Percentiles rank a stretch among this genome's conserved stretches.
Conservation (phyloP, 305 asterid genomes). For the Stenogyne calaminthoides region DNA sequence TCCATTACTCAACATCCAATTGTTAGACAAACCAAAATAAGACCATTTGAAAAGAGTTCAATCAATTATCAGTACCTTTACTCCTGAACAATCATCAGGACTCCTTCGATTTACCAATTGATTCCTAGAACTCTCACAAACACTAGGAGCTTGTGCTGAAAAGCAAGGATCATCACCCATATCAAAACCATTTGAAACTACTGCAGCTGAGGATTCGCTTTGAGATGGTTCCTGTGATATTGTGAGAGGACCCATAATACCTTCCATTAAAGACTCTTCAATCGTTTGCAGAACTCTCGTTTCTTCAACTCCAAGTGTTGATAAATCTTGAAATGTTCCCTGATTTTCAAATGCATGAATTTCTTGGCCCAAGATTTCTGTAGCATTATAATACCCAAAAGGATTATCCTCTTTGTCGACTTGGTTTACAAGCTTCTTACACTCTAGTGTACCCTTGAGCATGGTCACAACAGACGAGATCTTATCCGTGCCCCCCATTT, state of each 20-base stretch:
- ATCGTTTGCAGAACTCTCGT: slow-evolving; percentile 44
- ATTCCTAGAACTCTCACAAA: slow-evolving; percentile 61
- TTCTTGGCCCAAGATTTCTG: slow-evolving; percentile 37
- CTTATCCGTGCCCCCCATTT: slow-evolving; percentile 48
- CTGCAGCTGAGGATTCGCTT: slow-evolving; percentile 81
- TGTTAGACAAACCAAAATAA: neutral
- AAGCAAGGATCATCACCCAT: slow-evolving; percentile 59
- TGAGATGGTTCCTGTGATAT: slow-evolving; percentile 72
- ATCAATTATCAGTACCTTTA: slow-evolving; percentile 45
- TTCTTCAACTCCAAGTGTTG: slow-evolving; percentile 45
- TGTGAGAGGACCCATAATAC: slow-evolving; percentile 43
- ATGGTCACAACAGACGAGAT: slow-evolving; percentile 86
- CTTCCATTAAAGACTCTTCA: slow-evolving; percentile 60
- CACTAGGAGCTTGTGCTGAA: slow-evolving; percentile 60
- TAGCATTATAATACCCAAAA: slow-evolving; percentile 50
- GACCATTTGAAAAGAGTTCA: neutral
- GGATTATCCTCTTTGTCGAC: slow-evolving; percentile 44
- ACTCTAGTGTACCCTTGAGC: slow-evolving; percentile 84
- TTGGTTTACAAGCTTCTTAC: slow-evolving; percentile 55
- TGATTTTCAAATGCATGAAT: slow-evolving; percentile 45
- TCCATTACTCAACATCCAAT: slow-evolving; percentile 8
- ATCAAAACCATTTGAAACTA: slow-evolving; percentile 58
- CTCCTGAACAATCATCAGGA: slow-evolving; percentile 46
- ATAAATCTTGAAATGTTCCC: slow-evolving; percentile 42
- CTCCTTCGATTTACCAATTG: slow-evolving; percentile 51